Evolutionary conservation across 2,329 filamentous ascomycete genomes (phyloP).

Genomic region (Phialocephala subalpina): DNA sequence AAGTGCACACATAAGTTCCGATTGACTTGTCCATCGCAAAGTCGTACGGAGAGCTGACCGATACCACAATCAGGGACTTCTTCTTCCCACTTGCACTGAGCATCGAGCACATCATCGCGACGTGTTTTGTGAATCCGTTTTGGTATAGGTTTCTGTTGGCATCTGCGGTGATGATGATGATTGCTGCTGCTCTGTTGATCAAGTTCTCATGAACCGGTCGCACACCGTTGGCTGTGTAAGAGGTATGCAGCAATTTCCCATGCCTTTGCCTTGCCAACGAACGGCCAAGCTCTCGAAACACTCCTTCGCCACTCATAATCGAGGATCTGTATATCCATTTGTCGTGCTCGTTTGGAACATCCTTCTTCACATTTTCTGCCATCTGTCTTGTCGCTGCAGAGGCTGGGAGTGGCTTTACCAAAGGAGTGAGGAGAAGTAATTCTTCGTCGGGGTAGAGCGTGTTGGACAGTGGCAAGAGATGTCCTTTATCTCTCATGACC

Average conservation of each 20-base stretch:
- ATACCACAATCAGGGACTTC: constrained; percentile 89
- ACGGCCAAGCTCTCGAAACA: constrained; percentile 89
- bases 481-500: constrained; percentile 88
- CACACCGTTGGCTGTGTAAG: constrained; percentile 93
- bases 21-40: constrained; percentile 93
- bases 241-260: constrained; percentile 89
- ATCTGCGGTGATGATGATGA: constrained; percentile 92
- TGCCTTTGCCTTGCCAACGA: constrained; percentile 86
- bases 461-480: constrained; percentile 81
- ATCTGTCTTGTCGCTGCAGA: constrained; percentile 82
- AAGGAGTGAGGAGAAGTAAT: constrained; percentile 84
- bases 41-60: constrained; percentile 95
- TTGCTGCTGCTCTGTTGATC: constrained; percentile 85
- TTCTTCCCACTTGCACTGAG: constrained; percentile 79
- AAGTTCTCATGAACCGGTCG: constrained; percentile 92
- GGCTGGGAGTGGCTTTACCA: constrained; percentile 91
- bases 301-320: constrained; percentile 90
- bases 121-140: constrained; percentile 93
- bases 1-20: constrained; percentile 92
- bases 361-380: constrained; percentile 58
- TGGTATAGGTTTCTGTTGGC: constrained; percentile 95
- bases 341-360: constrained; percentile 55
- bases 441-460: constrained; percentile 87
- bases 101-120: constrained; percentile 94
- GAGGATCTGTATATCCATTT: constrained; percentile 63